A percentile compares a stretch with the other conserved stretches of the same genome.
These are phyloP conservation scores for Tuctoria greenei DNA, from an alignment of 176 grass and related monocot species.

Conservation along the genomic window DNA sequence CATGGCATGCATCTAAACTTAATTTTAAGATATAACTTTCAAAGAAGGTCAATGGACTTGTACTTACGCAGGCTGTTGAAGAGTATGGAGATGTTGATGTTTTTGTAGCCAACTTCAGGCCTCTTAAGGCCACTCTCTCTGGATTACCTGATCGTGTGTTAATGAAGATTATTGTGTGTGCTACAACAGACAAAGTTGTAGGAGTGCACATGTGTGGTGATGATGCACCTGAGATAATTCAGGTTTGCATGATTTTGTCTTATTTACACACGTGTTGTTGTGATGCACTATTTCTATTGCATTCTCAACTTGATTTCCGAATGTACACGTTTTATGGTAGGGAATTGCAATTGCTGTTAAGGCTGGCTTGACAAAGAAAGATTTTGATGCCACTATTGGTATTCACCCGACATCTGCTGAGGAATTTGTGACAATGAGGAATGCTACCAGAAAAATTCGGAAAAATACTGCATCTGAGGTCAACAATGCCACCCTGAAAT, in stretches of 20 bases:
- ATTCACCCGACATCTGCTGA: slow-evolving; percentile 90
- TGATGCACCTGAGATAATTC: slow-evolving; percentile 81
- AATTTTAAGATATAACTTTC: not conserved
- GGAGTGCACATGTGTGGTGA: slow-evolving; percentile 90
- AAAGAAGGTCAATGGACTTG: not conserved
- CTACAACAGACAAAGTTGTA: slow-evolving; percentile 62
- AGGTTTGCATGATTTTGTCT: slow-evolving; percentile 41
- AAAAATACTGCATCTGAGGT: slow-evolving; percentile 56
- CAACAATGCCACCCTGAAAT: slow-evolving; percentile 8
- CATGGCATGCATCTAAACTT: not conserved
- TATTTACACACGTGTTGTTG: not conserved
- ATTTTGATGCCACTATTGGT: slow-evolving; percentile 88
- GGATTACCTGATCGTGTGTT: slow-evolving; percentile 69
- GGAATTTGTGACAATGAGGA: slow-evolving; percentile 93
- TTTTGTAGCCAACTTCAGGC: slow-evolving; percentile 73
- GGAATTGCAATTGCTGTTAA: slow-evolving; percentile 93
- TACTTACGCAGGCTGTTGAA: slow-evolving; percentile 52
- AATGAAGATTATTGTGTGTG: slow-evolving; percentile 82
- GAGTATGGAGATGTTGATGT: slow-evolving; percentile 66
- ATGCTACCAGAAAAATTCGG: slow-evolving; percentile 63
- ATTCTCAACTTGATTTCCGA: not conserved
- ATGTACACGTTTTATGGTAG: slow-evolving; percentile 35
- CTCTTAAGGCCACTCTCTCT: slow-evolving; percentile 73
- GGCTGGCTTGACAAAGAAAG: slow-evolving; percentile 81
- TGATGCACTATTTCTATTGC: slow-evolving; percentile 18